Evolutionary conservation across 345 rosid genomes (phyloP).

Genomic region (Boechera stricta): DNA sequence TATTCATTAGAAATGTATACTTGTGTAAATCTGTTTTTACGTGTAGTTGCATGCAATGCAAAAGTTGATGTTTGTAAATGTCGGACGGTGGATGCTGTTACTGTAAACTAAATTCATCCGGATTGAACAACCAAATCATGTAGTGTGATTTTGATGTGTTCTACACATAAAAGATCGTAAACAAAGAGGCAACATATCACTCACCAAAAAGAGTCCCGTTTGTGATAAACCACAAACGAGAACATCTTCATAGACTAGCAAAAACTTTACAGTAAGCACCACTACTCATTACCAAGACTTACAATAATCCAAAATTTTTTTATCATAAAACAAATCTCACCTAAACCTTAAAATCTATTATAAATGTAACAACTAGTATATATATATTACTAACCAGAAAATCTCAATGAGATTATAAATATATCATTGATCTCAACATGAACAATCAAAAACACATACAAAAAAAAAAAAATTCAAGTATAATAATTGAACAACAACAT

Average conservation of each 20-base stretch:
- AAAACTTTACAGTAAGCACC: not conserved
- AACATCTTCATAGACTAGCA: not conserved
- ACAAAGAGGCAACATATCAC: not conserved
- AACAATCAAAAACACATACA: conserved; percentile 3
- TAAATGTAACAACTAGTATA: conserved; percentile 3
- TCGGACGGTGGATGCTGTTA: not conserved
- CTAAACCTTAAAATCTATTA: not conserved
- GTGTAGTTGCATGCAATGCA: not conserved
- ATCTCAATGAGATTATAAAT: not conserved
- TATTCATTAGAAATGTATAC: too few relatives aligned
- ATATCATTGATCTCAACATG: conserved; percentile 11
- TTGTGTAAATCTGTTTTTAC: not conserved
- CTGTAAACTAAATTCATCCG: not conserved
- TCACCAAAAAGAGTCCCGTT: not conserved
- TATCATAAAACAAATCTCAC: not conserved
- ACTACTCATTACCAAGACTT: not conserved
- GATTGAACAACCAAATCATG: not conserved
- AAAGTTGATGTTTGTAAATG: not conserved
- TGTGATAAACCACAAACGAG: not conserved
- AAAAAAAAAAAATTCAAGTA: not conserved
- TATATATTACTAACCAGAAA: conserved; percentile 14
- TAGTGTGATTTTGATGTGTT: not conserved
- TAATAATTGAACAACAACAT: conserved; percentile 28
- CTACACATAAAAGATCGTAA: not conserved
- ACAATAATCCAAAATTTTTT: not conserved